Evolutionary conservation across 805 yeast species (phyloP).

Genomic region (Wickerhamomyces chaumierensis): DNA sequence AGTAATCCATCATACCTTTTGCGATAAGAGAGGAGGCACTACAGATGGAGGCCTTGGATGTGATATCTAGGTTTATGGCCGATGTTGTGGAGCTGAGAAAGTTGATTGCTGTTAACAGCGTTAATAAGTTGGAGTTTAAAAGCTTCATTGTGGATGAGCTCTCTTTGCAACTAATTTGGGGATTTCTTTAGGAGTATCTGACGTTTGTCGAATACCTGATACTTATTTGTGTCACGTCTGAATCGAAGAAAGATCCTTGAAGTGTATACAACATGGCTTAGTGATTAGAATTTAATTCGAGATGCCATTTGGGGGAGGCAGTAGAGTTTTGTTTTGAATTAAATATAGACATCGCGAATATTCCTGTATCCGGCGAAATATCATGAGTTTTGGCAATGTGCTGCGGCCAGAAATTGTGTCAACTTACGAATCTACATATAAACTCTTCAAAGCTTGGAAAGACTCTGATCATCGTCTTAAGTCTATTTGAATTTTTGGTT

Average conservation of each 20-base stretch:
- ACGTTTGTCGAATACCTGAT: no score
- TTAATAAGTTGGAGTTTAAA: not conserved
- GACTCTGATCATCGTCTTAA: no score
- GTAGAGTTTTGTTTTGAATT: not conserved
- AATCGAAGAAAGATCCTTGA: no score
- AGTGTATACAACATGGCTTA: no score
- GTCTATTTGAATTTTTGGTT: no score
- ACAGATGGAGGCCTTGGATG: slow-evolving; percentile 36
- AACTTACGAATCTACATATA: no score
- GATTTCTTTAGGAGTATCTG: not conserved
- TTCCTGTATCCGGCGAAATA: not conserved
- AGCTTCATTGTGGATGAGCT: slow-evolving; percentile 2
- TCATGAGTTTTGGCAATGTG: no score
- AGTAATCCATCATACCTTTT: slow-evolving; percentile 59
- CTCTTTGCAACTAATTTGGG: not conserved
- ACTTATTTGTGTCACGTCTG: no score
- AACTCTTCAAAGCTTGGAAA: no score
- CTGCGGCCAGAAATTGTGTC: no score
- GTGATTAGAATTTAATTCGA: not conserved
- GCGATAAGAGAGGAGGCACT: slow-evolving; percentile 45
- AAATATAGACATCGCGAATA: not conserved
- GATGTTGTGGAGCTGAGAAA: not conserved
- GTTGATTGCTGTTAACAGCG: slow-evolving; percentile 3
- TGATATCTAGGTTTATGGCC: slow-evolving; percentile 29
- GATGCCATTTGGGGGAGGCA: not conserved